A percentile compares a stretch with the other conserved stretches of the same genome.
Evolutionary conservation across 164 flowering plant species (phyloP).

Genomic region (Chimonanthus salicifolius): DNA sequence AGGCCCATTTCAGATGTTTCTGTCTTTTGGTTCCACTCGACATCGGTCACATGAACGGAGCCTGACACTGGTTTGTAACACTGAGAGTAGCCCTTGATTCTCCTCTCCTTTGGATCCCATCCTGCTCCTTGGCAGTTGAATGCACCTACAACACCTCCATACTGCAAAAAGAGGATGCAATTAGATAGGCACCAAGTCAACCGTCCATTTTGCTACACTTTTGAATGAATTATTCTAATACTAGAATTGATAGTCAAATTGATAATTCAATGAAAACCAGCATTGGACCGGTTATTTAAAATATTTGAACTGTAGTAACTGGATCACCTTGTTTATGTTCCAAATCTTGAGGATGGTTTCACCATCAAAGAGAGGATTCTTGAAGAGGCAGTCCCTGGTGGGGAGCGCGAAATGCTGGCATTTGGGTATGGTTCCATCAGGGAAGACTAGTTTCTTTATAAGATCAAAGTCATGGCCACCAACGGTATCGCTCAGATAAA

Average conservation of each 20-base stretch:
- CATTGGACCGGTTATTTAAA: not conserved
- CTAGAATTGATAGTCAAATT: not conserved
- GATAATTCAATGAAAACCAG: not conserved
- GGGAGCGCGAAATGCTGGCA: slow-evolving; percentile 78
- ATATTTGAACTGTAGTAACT: too few species aligned
- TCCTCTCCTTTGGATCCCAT: slow-evolving; percentile 63
- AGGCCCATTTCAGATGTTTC: slow-evolving; percentile 39
- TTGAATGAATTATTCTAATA: too few species aligned
- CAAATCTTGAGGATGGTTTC: slow-evolving; percentile 73
- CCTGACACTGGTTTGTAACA: slow-evolving; percentile 65
- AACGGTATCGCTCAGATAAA: slow-evolving; percentile 74
- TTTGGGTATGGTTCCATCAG: slow-evolving; percentile 80
- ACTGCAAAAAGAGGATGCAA: slow-evolving; percentile 27
- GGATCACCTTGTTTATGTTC: slow-evolving; percentile 75
- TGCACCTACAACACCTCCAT: slow-evolving; percentile 84
- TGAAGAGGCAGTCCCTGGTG: slow-evolving; percentile 80
- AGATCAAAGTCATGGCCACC: slow-evolving; percentile 73
- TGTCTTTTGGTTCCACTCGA: slow-evolving; percentile 69
- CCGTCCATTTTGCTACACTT: too few species aligned
- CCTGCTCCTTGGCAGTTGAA: slow-evolving; percentile 97
- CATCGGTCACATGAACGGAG: slow-evolving; percentile 45
- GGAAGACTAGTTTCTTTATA: slow-evolving; percentile 59
- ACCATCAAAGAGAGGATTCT: slow-evolving; percentile 69
- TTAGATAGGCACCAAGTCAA: not conserved
- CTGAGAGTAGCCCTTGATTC: slow-evolving; percentile 59